Evolutionary conservation across 345 rosid species (phyloP).

Genomic region (Jatropha curcas): DNA sequence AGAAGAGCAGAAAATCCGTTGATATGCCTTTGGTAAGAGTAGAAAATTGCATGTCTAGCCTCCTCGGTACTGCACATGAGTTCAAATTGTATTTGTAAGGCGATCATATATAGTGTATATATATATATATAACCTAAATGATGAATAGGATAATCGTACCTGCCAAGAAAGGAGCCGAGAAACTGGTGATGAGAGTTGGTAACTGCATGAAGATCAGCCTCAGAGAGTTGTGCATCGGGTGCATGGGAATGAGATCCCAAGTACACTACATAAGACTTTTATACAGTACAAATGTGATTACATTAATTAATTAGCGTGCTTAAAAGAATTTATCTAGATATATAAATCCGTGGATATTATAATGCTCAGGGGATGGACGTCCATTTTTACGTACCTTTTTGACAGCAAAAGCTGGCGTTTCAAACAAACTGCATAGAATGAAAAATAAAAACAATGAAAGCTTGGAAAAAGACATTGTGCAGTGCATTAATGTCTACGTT

Average conservation of each 20-base stretch:
- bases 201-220: not conserved
- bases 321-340: no score
- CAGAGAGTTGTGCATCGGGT: not conserved
- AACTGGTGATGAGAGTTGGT: constrained; percentile 7
- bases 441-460: no score
- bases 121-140: no score
- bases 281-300: no score
- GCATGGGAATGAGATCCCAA: constrained; percentile 28
- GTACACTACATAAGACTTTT: constrained; percentile 32
- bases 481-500: no score
- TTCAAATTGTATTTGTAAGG: no score
- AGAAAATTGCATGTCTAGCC: constrained; percentile 20
- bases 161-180: constrained; percentile 7
- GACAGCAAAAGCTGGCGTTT: constrained; percentile 37
- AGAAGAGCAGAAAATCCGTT: constrained; percentile 33
- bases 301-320: no score
- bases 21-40: constrained; percentile 28
- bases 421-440: no score
- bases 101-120: no score
- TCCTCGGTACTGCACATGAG: constrained; percentile 9
- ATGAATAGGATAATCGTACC: no score
- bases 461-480: no score
- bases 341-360: no score
- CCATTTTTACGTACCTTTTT: constrained; percentile 36
- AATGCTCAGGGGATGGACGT: not conserved